phyloP scores from a whole-genome alignment of 441 rosid species.

The Pelargonium myrrhifolium region DNA sequence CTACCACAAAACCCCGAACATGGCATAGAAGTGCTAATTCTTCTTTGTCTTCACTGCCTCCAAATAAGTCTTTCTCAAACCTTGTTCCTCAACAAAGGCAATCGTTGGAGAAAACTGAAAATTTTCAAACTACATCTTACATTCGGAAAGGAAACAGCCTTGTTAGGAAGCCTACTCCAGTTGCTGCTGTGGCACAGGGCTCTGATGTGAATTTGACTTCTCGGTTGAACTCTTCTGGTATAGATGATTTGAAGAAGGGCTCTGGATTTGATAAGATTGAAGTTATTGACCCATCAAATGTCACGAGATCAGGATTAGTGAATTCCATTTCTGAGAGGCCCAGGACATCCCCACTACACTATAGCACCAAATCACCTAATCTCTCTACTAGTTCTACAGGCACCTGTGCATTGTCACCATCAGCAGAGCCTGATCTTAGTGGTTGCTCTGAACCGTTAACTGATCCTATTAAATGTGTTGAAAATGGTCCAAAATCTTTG shows the following conservation, averaged over 20 bases:
- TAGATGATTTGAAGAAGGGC: slow-evolving; percentile 34
- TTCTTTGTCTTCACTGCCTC: slow-evolving; percentile 28
- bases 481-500: slow-evolving; percentile 33
- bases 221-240: slow-evolving; percentile 33
- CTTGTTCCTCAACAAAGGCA: slow-evolving; percentile 37
- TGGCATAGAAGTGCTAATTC: slow-evolving; percentile 58
- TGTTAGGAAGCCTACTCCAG: slow-evolving; percentile 55
- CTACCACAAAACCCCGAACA: slow-evolving; percentile 19
- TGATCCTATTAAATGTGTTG: slow-evolving; percentile 27
- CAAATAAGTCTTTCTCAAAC: slow-evolving; percentile 35
- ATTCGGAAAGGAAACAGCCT: slow-evolving; percentile 94
- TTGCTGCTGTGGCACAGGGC: slow-evolving; percentile 35
- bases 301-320: slow-evolving; percentile 23
- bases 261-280: slow-evolving; percentile 27
- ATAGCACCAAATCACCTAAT: slow-evolving; percentile 27
- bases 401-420: slow-evolving; percentile 29
- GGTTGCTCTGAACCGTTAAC: slow-evolving; percentile 34
- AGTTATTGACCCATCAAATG: slow-evolving; percentile 23
- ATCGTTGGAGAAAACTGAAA: slow-evolving; percentile 28
- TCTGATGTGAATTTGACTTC: slow-evolving; percentile 35
- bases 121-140: slow-evolving; percentile 42
- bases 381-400: slow-evolving; percentile 28
- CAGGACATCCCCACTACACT: slow-evolving; percentile 34
- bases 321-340: slow-evolving; percentile 40
- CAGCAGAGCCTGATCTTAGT: slow-evolving; percentile 34